phyloP scores from a whole-genome alignment of 495 filamentous ascomycete species.

The Aspergillus coremiiformis region DNA sequence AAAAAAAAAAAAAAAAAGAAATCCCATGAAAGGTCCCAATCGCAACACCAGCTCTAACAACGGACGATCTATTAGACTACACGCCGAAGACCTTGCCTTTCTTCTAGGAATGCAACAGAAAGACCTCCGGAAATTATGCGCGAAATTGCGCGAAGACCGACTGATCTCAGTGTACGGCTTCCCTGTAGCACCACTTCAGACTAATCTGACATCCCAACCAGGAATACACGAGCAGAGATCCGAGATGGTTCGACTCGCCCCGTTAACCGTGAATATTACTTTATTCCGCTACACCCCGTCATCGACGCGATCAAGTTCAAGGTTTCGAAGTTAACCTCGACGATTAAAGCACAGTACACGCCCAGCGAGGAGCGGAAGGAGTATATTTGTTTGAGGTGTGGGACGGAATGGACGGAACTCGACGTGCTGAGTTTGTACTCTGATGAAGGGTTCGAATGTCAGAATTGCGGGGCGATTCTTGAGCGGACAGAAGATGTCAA shows the following conservation, averaged over 20 bases:
- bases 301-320: constrained; percentile 97
- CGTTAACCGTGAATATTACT: constrained; percentile 86
- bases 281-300: constrained; percentile 86
- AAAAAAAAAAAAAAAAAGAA: no score
- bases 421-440: constrained; percentile 68
- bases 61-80: constrained; percentile 44
- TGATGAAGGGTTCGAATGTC: constrained; percentile 68
- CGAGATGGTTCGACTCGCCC: constrained; percentile 75
- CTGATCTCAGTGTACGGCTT: constrained; percentile 65
- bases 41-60: neutral
- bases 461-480: constrained; percentile 67
- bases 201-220: constrained; percentile 22
- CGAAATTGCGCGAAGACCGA: constrained; percentile 73
- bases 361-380: constrained; percentile 83
- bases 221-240: constrained; percentile 70
- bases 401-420: constrained; percentile 72
- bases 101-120: constrained; percentile 83
- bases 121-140: constrained; percentile 80
- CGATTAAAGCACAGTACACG: constrained; percentile 71
- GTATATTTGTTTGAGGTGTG: constrained; percentile 75
- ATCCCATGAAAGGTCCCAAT: neutral
- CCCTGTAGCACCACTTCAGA: neutral
- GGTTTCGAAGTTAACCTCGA: constrained; percentile 73
- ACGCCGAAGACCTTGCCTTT: constrained; percentile 79
- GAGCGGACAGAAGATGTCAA: constrained; percentile 58